Evolutionary conservation across 2,329 filamentous ascomycete genomes (phyloP).

Genomic region (Penicillium sp.): DNA sequence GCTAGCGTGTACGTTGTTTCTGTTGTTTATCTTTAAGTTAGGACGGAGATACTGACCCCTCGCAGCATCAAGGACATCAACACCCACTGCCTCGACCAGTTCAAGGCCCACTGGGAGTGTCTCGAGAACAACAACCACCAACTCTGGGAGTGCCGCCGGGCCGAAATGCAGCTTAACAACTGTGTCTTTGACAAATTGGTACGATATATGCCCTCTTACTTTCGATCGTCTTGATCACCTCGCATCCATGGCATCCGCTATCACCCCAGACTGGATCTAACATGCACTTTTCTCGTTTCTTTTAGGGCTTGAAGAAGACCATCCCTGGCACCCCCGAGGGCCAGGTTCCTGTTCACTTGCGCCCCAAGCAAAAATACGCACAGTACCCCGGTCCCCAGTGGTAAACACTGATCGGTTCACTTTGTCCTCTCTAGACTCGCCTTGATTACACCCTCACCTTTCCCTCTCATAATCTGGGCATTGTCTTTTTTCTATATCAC

Average conservation of each 20-base stretch:
- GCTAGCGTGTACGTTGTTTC: slow-evolving; percentile 78
- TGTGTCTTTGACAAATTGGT: slow-evolving; percentile 97
- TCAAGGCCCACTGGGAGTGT: slow-evolving; percentile 91
- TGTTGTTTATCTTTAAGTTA: not conserved
- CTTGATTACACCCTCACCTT: slow-evolving; percentile 7
- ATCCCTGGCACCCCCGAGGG: slow-evolving; percentile 71
- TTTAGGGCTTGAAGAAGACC: slow-evolving; percentile 74
- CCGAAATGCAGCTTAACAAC: slow-evolving; percentile 86
- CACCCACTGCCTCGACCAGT: slow-evolving; percentile 86
- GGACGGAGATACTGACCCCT: not conserved
- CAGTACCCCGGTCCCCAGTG: slow-evolving; percentile 39
- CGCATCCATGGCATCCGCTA: not conserved
- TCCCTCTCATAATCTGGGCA: slow-evolving; percentile 13
- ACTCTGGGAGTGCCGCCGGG: slow-evolving; percentile 87
- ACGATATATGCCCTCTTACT: slow-evolving; percentile 37
- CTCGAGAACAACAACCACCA: slow-evolving; percentile 98
- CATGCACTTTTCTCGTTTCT: not conserved
- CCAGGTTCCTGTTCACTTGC: slow-evolving; percentile 70
- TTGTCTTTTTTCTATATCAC: slow-evolving; percentile 19
- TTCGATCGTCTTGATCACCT: not conserved
- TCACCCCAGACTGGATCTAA: not conserved
- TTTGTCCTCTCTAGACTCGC: slow-evolving; percentile 7
- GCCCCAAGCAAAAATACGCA: slow-evolving; percentile 51
- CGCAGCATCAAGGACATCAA: slow-evolving; percentile 88
- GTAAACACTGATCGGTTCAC: slow-evolving; percentile 20